Evolutionary conservation across 257 asterid genomes (phyloP).

Genomic region (Craterostigma plantagineum): DNA sequence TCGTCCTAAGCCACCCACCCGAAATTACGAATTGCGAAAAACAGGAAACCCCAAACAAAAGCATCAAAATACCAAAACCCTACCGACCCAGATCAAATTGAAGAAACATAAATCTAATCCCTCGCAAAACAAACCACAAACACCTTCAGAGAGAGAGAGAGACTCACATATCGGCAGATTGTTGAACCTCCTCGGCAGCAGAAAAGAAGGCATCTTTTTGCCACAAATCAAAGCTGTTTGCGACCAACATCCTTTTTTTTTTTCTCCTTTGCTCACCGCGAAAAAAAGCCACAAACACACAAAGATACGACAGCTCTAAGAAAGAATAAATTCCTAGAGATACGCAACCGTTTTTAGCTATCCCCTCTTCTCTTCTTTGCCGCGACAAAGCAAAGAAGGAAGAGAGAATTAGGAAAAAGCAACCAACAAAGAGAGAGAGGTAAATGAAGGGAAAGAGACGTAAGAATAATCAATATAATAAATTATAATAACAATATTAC

Average conservation of each 20-base stretch:
- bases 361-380: conserved; percentile 31
- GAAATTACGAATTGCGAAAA: no score
- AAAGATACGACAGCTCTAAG: conserved; percentile 2
- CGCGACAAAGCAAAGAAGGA: conserved; percentile 28
- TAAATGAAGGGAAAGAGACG: conserved; percentile 15
- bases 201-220: conserved; percentile 73
- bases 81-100: no score
- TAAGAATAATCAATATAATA: no score
- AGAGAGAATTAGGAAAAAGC: conserved; percentile 21
- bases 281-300: conserved; percentile 10
- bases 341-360: no score
- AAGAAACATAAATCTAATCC: no score
- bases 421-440: conserved; percentile 9
- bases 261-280: no score
- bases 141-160: conserved; percentile 3
- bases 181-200: conserved; percentile 94
- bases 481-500: no score
- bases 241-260: conserved; percentile 52
- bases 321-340: no score
- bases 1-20: no score
- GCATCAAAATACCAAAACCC: conserved; percentile 1
- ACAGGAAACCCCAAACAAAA: neutral
- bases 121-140: neutral
- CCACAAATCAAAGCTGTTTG: conserved; percentile 78
- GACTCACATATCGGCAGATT: conserved; percentile 72